Evolutionary conservation across 352 stramenopile genomes (phyloP).

Genomic region (Phytophthora brassicae): DNA sequence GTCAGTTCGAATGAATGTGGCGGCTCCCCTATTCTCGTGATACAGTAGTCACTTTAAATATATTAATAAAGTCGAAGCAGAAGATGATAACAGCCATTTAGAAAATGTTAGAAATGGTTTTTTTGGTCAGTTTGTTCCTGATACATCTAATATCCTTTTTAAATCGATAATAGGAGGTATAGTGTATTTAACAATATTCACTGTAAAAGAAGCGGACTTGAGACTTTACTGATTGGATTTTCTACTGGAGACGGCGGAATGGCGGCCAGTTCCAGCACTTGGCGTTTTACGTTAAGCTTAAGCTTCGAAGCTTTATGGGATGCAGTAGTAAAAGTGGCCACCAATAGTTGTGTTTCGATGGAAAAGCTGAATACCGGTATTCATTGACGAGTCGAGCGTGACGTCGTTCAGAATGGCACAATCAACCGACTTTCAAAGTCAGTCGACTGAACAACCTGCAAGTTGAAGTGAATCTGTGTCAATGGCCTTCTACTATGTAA

Average conservation of each 20-base stretch:
- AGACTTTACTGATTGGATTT: too few species aligned
- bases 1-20: conserved; percentile 22
- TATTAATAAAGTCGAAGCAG: not conserved
- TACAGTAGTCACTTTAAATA: not conserved
- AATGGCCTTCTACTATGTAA: conserved; percentile 3
- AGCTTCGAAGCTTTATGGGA: not conserved
- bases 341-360: too few species aligned
- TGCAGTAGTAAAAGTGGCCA: not conserved
- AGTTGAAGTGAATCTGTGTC: conserved; percentile 2
- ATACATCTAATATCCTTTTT: too few species aligned
- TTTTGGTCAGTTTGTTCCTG: too few species aligned
- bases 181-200: too few species aligned
- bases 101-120: too few species aligned
- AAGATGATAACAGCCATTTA: too few species aligned
- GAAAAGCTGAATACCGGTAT: conserved; percentile 5
- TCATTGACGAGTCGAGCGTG: conserved; percentile 16
- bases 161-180: too few species aligned
- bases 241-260: too few species aligned
- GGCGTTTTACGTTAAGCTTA: too few species aligned
- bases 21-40: not conserved
- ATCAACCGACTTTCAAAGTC: conserved; percentile 66
- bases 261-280: too few species aligned
- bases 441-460: conserved; percentile 54
- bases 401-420: conserved; percentile 50
- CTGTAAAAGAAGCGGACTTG: too few species aligned